Percentiles rank a stretch among this genome's conserved stretches.
phyloP scores from a whole-genome alignment of 2,329 filamentous ascomycete genomes.

The Dothistroma septosporum region DNA sequence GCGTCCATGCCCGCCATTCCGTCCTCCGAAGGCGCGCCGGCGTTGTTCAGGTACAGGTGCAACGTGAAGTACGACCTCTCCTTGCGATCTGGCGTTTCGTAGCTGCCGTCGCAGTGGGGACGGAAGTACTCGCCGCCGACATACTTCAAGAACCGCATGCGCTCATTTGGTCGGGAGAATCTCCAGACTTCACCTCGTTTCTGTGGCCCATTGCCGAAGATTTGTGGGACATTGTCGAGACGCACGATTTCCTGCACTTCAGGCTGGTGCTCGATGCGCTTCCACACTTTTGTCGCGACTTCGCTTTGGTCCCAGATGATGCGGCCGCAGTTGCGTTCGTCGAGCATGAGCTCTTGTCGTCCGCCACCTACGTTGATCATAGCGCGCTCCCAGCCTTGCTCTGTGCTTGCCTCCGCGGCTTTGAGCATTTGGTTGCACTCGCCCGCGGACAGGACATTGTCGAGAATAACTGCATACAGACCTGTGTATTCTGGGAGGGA shows the following conservation, averaged over 20 bases:
- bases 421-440: conserved; percentile 60
- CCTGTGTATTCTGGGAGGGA: conserved; percentile 52
- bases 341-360: conserved; percentile 53
- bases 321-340: conserved; percentile 66
- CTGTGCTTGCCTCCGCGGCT: conserved; percentile 47
- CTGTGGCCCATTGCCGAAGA: conserved; percentile 46
- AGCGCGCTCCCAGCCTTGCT: conserved; percentile 60
- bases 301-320: conserved; percentile 69
- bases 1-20: conserved; percentile 18
- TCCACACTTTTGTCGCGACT: conserved; percentile 61
- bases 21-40: conserved; percentile 9
- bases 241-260: conserved; percentile 46
- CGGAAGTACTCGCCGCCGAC: conserved; percentile 68
- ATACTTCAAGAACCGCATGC: conserved; percentile 73
- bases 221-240: conserved; percentile 35
- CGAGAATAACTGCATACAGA: conserved; percentile 58
- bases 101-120: conserved; percentile 66
- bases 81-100: conserved; percentile 52
- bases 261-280: conserved; percentile 48
- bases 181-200: conserved; percentile 44
- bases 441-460: conserved; percentile 57
- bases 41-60: conserved; percentile 47
- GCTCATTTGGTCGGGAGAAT: conserved; percentile 59
- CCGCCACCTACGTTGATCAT: conserved; percentile 64
- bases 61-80: conserved; percentile 53